These are phyloP conservation scores for Hura crepitans DNA, from an alignment of 441 rosid species.

Conservation along the genomic window DNA sequence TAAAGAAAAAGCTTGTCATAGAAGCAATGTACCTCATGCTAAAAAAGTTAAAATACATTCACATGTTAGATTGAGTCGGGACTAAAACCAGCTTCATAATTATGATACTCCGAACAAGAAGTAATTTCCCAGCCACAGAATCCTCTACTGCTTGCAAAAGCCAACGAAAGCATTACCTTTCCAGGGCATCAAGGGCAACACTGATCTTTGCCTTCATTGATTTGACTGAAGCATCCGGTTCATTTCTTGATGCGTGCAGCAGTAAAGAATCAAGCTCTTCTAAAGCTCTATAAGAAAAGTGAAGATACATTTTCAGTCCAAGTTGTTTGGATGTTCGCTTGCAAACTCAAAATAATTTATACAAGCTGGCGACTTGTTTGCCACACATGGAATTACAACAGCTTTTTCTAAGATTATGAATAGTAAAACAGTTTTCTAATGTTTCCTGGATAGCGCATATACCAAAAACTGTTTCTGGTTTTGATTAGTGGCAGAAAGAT, in stretches of 20 bases:
- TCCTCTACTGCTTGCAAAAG: neutral
- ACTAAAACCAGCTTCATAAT: no score
- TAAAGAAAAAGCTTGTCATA: constrained; percentile 16
- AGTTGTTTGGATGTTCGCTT: neutral
- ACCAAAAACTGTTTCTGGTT: neutral
- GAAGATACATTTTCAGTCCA: neutral
- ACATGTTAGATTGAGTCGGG: no score
- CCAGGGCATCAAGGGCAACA: constrained; percentile 46
- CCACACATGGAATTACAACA: neutral
- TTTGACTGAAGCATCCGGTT: constrained; percentile 50
- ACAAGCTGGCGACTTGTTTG: neutral
- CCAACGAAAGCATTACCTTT: constrained; percentile 38
- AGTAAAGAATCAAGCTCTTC: constrained; percentile 70
- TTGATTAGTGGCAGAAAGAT: constrained; percentile 11
- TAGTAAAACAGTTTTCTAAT: neutral
- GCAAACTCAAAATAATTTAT: neutral
- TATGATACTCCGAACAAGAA: no score
- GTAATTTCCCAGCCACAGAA: neutral
- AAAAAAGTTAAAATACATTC: no score
- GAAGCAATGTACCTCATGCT: neutral
- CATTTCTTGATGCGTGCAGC: constrained; percentile 69
- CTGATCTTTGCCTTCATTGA: constrained; percentile 62
- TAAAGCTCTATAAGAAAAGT: constrained; percentile 38
- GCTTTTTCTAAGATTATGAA: neutral
- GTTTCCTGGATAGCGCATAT: neutral